Evolutionary conservation across 345 rosid genomes (phyloP), one percentile per base, ranked within the genome.

Genomic region (Litchi chinensis): DNA sequence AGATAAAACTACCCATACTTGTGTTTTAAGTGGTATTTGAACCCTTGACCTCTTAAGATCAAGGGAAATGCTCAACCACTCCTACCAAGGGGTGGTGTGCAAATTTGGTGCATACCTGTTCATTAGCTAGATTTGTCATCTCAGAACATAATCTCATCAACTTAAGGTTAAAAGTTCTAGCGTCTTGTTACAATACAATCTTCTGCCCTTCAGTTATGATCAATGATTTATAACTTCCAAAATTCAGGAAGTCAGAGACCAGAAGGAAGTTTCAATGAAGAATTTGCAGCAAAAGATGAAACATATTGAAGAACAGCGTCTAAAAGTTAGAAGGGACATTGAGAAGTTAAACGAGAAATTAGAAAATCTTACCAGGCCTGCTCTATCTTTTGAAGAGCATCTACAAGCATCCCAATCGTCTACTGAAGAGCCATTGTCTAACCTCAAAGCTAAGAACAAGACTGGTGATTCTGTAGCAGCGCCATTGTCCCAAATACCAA

Each of bases 221-320:
- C 43, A 75, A 16, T 82, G 73, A 62, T 73, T 50, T 80, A 68
- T 75, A 73, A 57, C 65, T 46, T 39, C n/a, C 59, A 56, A 73
- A 76, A 77, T 44, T 46, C 90, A 93, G 98, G 95, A 91, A 75
- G 82, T 70, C 60, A 83, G 79, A 76, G 69, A 72, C 70, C 77
- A 78, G 79, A 90, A 86, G 78, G 93, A 90, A 77, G 81, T 70
- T 60, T 81, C 80, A 57, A 90, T 91, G 89, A 84, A 52, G 79
- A 81, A 81, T 68, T 83, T 94, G 78, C 90, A 81, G 82, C 81
- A 79, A 73, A 71, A 77, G 72, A 88, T 92, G 82, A 76, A 82
- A 71, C 70, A 68, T 68, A 86, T 90, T 16, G 97, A 94, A 85
- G 82, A 83, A 28, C 87, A 91, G 72, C 91, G 86, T 28, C 88